A percentile compares a stretch with the other conserved stretches of the same genome.
Evolutionary conservation across 805 yeast genomes (phyloP).

Genomic region (Ogataea trehaloabstinens): DNA sequence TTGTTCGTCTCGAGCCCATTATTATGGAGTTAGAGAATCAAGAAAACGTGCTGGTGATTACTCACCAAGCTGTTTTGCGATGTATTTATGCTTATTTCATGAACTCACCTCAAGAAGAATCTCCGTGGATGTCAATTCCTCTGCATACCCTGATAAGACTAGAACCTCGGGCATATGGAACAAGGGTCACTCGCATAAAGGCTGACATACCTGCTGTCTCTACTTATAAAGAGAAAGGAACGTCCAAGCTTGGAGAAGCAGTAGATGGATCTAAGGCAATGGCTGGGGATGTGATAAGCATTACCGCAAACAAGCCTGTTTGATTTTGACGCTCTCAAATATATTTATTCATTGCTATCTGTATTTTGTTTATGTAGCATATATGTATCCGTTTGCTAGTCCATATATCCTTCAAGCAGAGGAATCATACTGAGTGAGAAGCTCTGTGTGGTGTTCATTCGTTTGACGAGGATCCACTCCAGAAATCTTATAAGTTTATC

Average conservation of each 20-base stretch:
- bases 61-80: constrained; percentile 96
- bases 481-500: constrained; percentile 2
- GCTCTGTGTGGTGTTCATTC: constrained; percentile 18
- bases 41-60: constrained; percentile 90
- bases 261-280: constrained; percentile 36
- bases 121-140: constrained; percentile 99
- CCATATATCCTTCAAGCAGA: constrained; percentile 9
- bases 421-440: constrained; percentile 18
- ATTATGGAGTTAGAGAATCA: constrained; percentile 98
- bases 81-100: constrained; percentile 97
- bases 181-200: constrained; percentile 83
- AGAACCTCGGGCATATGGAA: constrained; percentile 93
- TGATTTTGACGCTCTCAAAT: background rate
- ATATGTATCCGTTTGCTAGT: too few relatives aligned
- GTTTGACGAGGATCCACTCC: constrained; percentile 12
- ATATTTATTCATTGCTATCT: background rate
- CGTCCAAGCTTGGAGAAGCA: constrained; percentile 60
- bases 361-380: too few relatives aligned
- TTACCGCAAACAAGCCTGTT: constrained; percentile 16
- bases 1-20: constrained; percentile 91
- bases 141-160: constrained; percentile 89
- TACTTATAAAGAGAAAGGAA: constrained; percentile 94
- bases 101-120: constrained; percentile 96
- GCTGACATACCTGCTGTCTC: constrained; percentile 98
- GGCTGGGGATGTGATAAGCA: constrained; percentile 50